phyloP scores from a whole-genome alignment of 176 grass and related monocot species.

The Phoenix dactylifera region DNA sequence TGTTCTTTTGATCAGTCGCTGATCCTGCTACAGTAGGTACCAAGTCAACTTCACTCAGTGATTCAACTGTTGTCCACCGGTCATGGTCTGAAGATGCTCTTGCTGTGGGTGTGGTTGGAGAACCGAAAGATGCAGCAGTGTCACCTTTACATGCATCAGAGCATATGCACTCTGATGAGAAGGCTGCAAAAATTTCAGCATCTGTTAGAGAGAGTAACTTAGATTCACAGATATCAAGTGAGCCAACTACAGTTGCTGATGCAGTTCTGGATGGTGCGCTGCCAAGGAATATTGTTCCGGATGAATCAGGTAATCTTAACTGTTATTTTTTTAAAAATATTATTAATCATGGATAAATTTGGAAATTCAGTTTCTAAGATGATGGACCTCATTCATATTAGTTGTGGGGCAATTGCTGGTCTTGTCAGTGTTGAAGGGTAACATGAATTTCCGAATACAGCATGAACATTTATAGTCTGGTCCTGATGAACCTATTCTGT shows the following conservation, averaged over 20 bases:
- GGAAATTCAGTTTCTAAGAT: neutral
- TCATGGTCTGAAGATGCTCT: neutral
- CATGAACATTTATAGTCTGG: too few species aligned
- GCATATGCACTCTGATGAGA: neutral
- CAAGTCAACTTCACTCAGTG: neutral
- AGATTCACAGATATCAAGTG: neutral
- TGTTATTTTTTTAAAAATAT: neutral
- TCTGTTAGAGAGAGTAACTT: neutral
- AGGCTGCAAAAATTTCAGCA: neutral
- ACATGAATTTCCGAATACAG: too few species aligned
- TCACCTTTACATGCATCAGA: slow-evolving; percentile 8
- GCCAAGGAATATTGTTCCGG: neutral
- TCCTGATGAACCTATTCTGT: too few species aligned
- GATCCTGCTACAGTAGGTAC: slow-evolving; percentile 5
- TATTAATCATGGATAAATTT: neutral
- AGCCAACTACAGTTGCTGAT: neutral
- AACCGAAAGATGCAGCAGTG: neutral
- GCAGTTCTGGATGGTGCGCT: neutral
- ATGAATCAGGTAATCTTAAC: slow-evolving; percentile 1
- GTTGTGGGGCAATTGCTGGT: too few species aligned
- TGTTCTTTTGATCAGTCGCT: slow-evolving; percentile 16
- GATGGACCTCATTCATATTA: too few species aligned
- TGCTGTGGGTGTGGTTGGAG: neutral
- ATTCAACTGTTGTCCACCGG: neutral
- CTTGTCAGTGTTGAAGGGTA: too few species aligned